phyloP scores from a whole-genome alignment of 192 early-diverging fungal species.

The Pilaira anomala region DNA sequence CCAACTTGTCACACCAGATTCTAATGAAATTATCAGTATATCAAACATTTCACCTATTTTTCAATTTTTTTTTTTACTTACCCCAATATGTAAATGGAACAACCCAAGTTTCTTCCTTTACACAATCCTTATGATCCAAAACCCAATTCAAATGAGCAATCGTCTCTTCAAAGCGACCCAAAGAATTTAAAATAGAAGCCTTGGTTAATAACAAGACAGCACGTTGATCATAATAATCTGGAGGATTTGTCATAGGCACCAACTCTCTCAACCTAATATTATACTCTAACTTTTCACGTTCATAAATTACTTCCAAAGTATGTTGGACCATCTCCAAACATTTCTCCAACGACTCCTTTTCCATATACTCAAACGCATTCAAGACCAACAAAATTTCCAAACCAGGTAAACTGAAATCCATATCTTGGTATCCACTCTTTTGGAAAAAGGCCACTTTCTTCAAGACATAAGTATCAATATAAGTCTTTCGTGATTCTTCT shows the following conservation, averaged over 20 bases:
- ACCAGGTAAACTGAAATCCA: slow-evolving; percentile 45
- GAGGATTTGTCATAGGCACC: slow-evolving; percentile 30
- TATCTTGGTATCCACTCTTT: slow-evolving; percentile 39
- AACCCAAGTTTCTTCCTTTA: slow-evolving; percentile 50
- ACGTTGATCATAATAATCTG: slow-evolving; percentile 40
- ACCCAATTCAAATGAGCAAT: slow-evolving; percentile 49
- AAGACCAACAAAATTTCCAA: slow-evolving; percentile 49
- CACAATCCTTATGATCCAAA: slow-evolving; percentile 39
- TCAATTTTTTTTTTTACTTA: not conserved
- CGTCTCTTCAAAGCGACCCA: slow-evolving; percentile 37
- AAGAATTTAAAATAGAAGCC: slow-evolving; percentile 47
- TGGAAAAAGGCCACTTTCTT: slow-evolving; percentile 48
- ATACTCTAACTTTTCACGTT: slow-evolving; percentile 36
- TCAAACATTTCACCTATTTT: too few species aligned
- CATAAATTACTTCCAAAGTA: slow-evolving; percentile 31
- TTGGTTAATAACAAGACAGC: slow-evolving; percentile 47
- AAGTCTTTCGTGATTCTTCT: slow-evolving; percentile 39
- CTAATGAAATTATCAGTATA: slow-evolving; percentile 13
- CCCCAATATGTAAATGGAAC: slow-evolving; percentile 54
- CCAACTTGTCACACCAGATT: slow-evolving; percentile 52
- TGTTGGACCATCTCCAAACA: slow-evolving; percentile 31
- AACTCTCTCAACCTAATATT: slow-evolving; percentile 35
- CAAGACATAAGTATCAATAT: slow-evolving; percentile 50
- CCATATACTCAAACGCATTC: slow-evolving; percentile 52
- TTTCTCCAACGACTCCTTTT: slow-evolving; percentile 23